Evolutionary conservation across 495 filamentous ascomycete genomes (phyloP).

Genomic region (Trichoderma reesei): DNA sequence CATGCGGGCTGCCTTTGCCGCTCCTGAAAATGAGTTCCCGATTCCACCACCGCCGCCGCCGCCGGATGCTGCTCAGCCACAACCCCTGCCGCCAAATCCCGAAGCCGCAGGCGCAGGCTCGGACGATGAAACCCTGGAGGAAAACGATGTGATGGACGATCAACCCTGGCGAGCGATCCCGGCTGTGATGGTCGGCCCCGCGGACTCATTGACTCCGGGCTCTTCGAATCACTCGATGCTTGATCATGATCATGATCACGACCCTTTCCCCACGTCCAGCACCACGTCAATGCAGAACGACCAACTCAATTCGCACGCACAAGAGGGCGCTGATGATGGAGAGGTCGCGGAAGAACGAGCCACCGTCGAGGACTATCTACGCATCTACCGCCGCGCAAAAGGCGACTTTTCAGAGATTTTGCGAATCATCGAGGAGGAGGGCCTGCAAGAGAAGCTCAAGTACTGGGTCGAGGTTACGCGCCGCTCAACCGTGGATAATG

Average conservation of each 20-base stretch:
- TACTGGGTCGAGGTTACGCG: conserved; percentile 36
- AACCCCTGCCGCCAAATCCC: conserved; percentile 8
- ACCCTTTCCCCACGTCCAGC: neutral
- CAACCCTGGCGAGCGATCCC: neutral
- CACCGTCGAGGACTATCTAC: conserved; percentile 35
- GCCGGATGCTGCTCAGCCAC: conserved; percentile 12
- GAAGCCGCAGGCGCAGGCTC: conserved; percentile 14
- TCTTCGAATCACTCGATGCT: neutral
- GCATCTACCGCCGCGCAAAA: conserved; percentile 42
- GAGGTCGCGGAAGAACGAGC: neutral
- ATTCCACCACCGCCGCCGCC: conserved; percentile 29
- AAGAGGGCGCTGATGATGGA: neutral
- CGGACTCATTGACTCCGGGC: neutral
- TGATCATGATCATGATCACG: neutral
- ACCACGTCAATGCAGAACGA: neutral
- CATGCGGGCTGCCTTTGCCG: conserved; percentile 45
- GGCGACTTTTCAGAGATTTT: conserved; percentile 52
- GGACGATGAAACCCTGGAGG: neutral
- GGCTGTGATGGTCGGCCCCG: neutral
- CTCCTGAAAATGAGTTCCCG: conserved; percentile 41
- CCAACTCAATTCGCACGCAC: neutral
- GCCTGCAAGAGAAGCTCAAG: conserved; percentile 44
- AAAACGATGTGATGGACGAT: neutral
- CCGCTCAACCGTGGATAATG: neutral
- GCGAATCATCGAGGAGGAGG: conserved; percentile 52